These are phyloP conservation scores for Neurospora tetrasperma DNA, from an alignment of 495 filamentous ascomycete species.

Conservation along the genomic window DNA sequence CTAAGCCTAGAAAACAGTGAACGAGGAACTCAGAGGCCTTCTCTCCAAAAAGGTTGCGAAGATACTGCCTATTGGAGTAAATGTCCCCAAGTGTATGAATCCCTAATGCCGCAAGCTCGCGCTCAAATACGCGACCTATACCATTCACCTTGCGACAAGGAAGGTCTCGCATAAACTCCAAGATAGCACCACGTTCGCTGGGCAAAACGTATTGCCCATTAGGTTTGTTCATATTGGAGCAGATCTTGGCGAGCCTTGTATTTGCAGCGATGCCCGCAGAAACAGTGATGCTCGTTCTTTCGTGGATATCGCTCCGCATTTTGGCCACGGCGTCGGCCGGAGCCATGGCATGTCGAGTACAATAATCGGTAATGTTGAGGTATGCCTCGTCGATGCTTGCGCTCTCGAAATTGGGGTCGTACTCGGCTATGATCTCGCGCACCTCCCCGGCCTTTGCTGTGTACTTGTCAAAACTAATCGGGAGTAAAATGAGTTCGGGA, in stretches of 20 bases:
- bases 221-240: conserved; percentile 89
- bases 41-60: conserved; percentile 72
- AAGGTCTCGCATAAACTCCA: conserved; percentile 75
- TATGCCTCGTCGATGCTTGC: conserved; percentile 95
- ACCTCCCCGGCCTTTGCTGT: conserved; percentile 82
- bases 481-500: conserved; percentile 73
- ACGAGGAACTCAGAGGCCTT: conserved; percentile 85
- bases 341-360: conserved; percentile 50
- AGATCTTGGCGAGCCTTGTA: conserved; percentile 87
- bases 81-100: conserved; percentile 88
- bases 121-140: conserved; percentile 85
- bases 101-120: conserved; percentile 80
- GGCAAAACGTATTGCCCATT: conserved; percentile 81
- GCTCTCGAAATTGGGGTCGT: conserved; percentile 85
- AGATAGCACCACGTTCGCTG: conserved; percentile 58
- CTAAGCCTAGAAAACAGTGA: conserved; percentile 74
- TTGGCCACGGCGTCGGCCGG: conserved; percentile 65
- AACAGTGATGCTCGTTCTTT: conserved; percentile 77
- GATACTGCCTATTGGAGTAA: conserved; percentile 59
- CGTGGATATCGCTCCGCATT: conserved; percentile 66
- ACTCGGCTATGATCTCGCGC: conserved; percentile 68
- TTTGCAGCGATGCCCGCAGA: conserved; percentile 94
- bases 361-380: conserved; percentile 88
- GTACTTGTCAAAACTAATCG: conserved; percentile 85
- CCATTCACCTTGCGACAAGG: conserved; percentile 89